A percentile compares a stretch with the other conserved stretches of the same genome.
Evolutionary conservation across 768 basidiomycete species (phyloP).

Genomic region (Trametes villosa): DNA sequence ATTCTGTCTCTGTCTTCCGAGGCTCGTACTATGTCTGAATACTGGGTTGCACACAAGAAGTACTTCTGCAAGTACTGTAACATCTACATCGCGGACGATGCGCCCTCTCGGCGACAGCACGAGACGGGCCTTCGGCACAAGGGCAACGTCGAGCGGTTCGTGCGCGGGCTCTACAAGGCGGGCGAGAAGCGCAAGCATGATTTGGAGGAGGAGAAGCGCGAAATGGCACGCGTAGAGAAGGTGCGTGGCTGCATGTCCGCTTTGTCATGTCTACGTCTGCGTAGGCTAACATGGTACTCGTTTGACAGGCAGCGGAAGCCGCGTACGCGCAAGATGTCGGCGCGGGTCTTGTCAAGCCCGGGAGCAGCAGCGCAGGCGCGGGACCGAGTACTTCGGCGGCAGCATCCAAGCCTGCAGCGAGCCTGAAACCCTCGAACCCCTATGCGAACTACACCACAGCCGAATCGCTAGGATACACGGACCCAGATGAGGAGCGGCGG

Average conservation of each 20-base stretch:
- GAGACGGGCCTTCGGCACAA: constrained; percentile 94
- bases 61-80: constrained; percentile 98
- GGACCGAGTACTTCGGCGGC: constrained; percentile 42
- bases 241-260: no score
- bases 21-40: constrained; percentile 72
- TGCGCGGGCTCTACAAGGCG: constrained; percentile 89
- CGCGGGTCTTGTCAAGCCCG: constrained; percentile 60
- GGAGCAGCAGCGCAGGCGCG: constrained; percentile 36
- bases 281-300: no score
- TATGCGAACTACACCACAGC: constrained; percentile 89
- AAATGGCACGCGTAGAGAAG: constrained; percentile 86
- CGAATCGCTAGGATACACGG: constrained; percentile 76
- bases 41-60: constrained; percentile 91
- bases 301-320: constrained; percentile 69
- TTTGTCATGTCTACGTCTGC: no score
- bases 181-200: constrained; percentile 90
- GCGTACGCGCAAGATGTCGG: constrained; percentile 80
- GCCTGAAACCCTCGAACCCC: constrained; percentile 61
- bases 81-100: constrained; percentile 96
- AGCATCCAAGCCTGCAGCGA: constrained; percentile 36
- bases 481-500: constrained; percentile 72
- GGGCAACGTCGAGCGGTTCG: constrained; percentile 91
- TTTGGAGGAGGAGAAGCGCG: constrained; percentile 80
- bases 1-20: not conserved
- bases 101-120: constrained; percentile 86